Percentiles rank a stretch among this genome's conserved stretches.
phyloP scores from a whole-genome alignment of 257 asterid species.

The Oldenlandia corymbosa region DNA sequence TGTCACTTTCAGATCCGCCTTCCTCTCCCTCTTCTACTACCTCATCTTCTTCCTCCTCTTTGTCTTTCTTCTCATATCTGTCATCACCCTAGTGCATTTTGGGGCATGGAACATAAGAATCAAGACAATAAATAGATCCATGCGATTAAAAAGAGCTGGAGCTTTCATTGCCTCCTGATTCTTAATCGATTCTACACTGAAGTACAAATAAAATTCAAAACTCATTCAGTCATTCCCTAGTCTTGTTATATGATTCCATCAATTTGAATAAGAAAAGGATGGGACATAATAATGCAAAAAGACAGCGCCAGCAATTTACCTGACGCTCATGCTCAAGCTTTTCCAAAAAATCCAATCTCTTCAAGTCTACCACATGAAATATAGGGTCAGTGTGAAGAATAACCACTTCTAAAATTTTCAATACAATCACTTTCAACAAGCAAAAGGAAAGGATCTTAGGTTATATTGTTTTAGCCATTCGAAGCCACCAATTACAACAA shows the following conservation, averaged over 20 bases:
- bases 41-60: conserved; percentile 48
- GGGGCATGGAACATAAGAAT: background rate
- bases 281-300: background rate
- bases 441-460: background rate
- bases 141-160: background rate
- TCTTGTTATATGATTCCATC: background rate
- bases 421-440: background rate
- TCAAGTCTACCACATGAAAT: conserved; percentile 28
- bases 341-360: conserved; percentile 47
- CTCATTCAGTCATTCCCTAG: no score
- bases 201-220: background rate
- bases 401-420: background rate
- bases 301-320: conserved; percentile 23
- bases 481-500: background rate
- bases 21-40: conserved; percentile 44
- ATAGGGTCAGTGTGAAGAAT: conserved; percentile 6
- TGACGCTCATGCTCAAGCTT: conserved; percentile 40
- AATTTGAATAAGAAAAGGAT: background rate
- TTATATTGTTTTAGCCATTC: background rate
- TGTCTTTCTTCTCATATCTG: conserved; percentile 37
- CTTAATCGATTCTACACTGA: background rate
- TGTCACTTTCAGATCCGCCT: conserved; percentile 51
- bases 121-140: background rate
- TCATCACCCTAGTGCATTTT: conserved; percentile 35
- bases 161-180: conserved; percentile 2